Percentiles rank a stretch among this genome's conserved stretches.
phyloP scores from a whole-genome alignment of 2,329 filamentous ascomycete species.

The Colletotrichum eremochloae region DNA sequence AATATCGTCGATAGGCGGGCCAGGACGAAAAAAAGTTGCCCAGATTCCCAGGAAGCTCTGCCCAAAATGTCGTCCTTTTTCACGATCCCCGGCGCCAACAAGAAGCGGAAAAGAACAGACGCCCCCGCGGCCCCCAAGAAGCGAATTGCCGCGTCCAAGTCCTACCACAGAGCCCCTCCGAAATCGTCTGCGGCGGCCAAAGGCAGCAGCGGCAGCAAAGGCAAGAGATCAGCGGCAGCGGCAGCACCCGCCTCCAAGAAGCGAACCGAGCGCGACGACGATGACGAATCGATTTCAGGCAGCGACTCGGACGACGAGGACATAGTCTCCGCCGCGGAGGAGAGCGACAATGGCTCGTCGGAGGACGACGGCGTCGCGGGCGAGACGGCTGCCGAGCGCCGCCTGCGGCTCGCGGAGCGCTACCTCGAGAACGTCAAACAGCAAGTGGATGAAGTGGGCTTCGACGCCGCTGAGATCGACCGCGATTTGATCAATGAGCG shows the following conservation, averaged over 20 bases:
- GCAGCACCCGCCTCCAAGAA: conserved; percentile 56
- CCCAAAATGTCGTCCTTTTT: conserved; percentile 93
- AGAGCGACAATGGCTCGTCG: conserved; percentile 62
- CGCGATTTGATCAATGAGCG: conserved; percentile 91
- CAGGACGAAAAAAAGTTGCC: conserved; percentile 44
- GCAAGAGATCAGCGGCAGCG: conserved; percentile 30
- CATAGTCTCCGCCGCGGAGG: conserved; percentile 59
- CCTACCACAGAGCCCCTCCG: conserved; percentile 57
- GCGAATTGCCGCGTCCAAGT: conserved; percentile 64
- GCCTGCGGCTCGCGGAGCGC: conserved; percentile 88
- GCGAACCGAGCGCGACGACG: conserved; percentile 63
- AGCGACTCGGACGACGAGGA: conserved; percentile 79
- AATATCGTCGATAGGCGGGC: conserved; percentile 46
- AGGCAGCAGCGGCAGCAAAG: conserved; percentile 29
- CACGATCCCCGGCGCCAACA: conserved; percentile 85
- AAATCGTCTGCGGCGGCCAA: conserved; percentile 52
- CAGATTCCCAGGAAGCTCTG: conserved; percentile 37
- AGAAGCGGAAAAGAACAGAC: conserved; percentile 85
- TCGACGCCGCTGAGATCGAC: conserved; percentile 95
- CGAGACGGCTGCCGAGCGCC: conserved; percentile 91
- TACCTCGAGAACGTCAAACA: conserved; percentile 92
- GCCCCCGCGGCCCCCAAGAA: conserved; percentile 71
- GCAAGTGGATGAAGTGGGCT: conserved; percentile 86
- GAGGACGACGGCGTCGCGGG: conserved; percentile 72
- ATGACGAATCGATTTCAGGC: conserved; percentile 82